Conservation (phyloP, 345 rosid species). For the Trapa bicornis region DNA sequence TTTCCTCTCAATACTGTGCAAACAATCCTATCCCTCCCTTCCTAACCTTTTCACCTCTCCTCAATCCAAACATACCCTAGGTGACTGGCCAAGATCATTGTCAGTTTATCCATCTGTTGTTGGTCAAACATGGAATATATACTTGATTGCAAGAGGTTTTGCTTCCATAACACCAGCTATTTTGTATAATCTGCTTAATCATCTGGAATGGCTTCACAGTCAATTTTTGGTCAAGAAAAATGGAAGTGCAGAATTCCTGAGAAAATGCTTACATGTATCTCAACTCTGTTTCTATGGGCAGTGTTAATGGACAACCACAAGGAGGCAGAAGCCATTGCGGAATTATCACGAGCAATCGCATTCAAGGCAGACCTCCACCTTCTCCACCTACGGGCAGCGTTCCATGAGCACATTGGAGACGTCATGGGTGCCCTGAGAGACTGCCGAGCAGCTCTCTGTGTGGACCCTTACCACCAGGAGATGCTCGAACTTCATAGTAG, state of each 20-base stretch:
- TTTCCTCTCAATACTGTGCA: too few species aligned
- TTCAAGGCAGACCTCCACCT: slow-evolving; percentile 94
- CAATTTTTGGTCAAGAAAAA: background rate
- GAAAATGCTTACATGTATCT: background rate
- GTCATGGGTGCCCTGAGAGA: slow-evolving; percentile 58
- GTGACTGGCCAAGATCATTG: background rate
- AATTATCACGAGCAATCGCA: slow-evolving; percentile 73
- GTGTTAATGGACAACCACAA: slow-evolving; percentile 86
- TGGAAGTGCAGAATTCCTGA: background rate
- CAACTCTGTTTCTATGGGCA: slow-evolving; percentile 17
- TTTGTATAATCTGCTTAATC: background rate
- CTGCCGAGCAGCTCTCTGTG: slow-evolving; percentile 92
- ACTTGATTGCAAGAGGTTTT: background rate
- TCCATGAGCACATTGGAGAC: slow-evolving; percentile 74
- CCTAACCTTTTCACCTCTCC: too few species aligned
- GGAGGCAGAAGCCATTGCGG: slow-evolving; percentile 82
- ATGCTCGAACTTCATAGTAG: slow-evolving; percentile 88
- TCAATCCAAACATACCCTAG: too few species aligned
- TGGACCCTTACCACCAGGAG: slow-evolving; percentile 89
- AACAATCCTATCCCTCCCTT: too few species aligned
- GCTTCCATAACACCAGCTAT: background rate
- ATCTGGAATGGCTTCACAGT: background rate
- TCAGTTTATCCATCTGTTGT: background rate
- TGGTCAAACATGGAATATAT: background rate
- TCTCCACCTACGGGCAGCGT: slow-evolving; percentile 86